Base-by-base conservation (phyloP, 345 rosid genomes). In the Salix brachista region DNA sequence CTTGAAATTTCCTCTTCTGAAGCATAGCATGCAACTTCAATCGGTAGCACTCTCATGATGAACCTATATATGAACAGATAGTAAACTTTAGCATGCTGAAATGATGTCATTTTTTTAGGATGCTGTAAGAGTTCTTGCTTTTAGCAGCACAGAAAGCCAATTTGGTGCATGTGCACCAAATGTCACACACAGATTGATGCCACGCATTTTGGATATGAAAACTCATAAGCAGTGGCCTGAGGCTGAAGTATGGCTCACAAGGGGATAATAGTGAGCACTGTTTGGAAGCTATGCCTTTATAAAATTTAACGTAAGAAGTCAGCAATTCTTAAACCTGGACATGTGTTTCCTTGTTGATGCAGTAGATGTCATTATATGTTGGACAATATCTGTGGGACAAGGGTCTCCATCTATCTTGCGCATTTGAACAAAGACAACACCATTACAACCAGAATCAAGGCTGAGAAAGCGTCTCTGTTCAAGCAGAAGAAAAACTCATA, bases 371-470 rank as follows among this genome's bases (percentile, higher is more conserved):
- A 96, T 90, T 83, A 93, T 85, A 82, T 88, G 90, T 75, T 94
- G 97, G 69, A 83, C 97, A 77, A 96, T 88, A 74, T 94, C 95
- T 81, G 85, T 92, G 12, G 99, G 98, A 30, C 90, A 81, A 76
- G 94, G 99, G 67, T 89, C 97, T 71, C 93, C 89, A 71, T 88
- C 94, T 79, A 83, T 84, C 88, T 86, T 91, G 79, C 89, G 90
- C 99, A 96, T 96, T 88, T 96, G 99, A 81, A 96, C 85, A 77
- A 96, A 85, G 71, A 86, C 87, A 65, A 96, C 87, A 73, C 99
- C 99, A 58, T 92, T 94, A 80, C 98, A 94, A 62, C 99, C 97
- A 8, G 95, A 89, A 87, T 94, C 99, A 72, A 96, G 91, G 86
- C 81, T 87, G 80, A 84, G 46, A 82, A 96, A 92, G 67, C 88